Conservation (phyloP, 257 asterid species). For the Ballota nigra region DNA sequence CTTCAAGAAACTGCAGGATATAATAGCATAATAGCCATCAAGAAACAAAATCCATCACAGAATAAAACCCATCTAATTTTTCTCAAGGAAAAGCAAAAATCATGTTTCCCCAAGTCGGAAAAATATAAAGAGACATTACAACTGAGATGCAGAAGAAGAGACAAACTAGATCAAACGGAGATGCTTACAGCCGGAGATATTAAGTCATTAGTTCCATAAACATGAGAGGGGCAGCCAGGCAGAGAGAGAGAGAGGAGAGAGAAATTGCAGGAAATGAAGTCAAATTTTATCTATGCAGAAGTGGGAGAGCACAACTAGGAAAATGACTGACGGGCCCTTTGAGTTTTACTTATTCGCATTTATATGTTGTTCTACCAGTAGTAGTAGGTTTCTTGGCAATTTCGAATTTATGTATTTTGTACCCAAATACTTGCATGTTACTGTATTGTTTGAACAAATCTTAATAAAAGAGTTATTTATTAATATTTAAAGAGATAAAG, state of each 20-base stretch:
- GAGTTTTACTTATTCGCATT: background rate
- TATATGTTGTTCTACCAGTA: too few relatives aligned
- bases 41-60: conserved; percentile 1
- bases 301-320: conserved; percentile 31
- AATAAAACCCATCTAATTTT: conserved; percentile 5
- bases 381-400: background rate
- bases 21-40: background rate
- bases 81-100: conserved; percentile 8
- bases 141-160: conserved; percentile 25
- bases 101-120: background rate
- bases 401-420: too few relatives aligned
- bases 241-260: conserved; percentile 24
- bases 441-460: too few relatives aligned
- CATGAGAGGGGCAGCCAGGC: background rate
- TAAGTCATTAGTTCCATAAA: conserved; percentile 28
- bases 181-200: conserved; percentile 34
- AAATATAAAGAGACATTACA: background rate
- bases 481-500: too few relatives aligned
- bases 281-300: conserved; percentile 33
- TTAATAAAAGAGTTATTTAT: too few relatives aligned
- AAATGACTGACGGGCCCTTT: conserved; percentile 31
- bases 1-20: conserved; percentile 2
- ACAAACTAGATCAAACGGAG: conserved; percentile 23
- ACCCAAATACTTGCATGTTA: too few relatives aligned
- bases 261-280: conserved; percentile 31